Evolutionary conservation across 805 yeast species (phyloP), one percentile per base, ranked within the genome.

Genomic region (Huiozyma sinensis): DNA sequence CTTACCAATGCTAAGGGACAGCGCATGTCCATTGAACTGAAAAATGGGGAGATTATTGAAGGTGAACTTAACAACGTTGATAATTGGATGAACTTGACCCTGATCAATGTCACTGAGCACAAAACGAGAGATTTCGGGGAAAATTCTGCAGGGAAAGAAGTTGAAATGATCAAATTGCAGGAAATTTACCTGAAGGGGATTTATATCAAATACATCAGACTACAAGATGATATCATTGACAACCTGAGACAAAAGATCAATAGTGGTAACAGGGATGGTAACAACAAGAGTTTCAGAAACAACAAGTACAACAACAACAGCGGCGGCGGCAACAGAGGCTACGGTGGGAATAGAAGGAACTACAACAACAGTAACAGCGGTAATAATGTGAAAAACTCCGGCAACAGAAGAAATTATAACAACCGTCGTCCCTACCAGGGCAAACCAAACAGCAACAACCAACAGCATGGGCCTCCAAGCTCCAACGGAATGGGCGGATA

Each of bases 21-120:
- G 57, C 83, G 88, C 34, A 74, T 92, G 56, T 73, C 83, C 57
- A 86, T 92, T 40, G 98, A 90, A 63, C 75, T 92, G 58, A 92
- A 92, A 63, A 80, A 83, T 45, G 96, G 97, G 32, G 96, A 86
- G 56, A 80, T 90, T 7, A 70, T 89, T 41, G 83, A 82, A 56
- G 99, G 99, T 41, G 76, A 75, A 45, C 70, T 92, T 47, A 76
- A 78, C 44, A 83, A 85, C 57, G 87, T 95, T 54, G 99, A 92
- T 62, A 80, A 86, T 35, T 85, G 94, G 88, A 92, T 92, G 99
- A 92, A 92, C 63, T 70, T 92, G 51, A 84, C 95, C 1, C 70
- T 92, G 43, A 72, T 72, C 32, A 80, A 88, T 50, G 97, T 82
- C 11, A 75, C 79, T 24, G 57, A 57, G 46, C 49, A 47, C 43